Percentiles rank a stretch among this genome's conserved stretches.
phyloP scores from a whole-genome alignment of 306 rosid genomes.

The Castanopsis chinensis region DNA sequence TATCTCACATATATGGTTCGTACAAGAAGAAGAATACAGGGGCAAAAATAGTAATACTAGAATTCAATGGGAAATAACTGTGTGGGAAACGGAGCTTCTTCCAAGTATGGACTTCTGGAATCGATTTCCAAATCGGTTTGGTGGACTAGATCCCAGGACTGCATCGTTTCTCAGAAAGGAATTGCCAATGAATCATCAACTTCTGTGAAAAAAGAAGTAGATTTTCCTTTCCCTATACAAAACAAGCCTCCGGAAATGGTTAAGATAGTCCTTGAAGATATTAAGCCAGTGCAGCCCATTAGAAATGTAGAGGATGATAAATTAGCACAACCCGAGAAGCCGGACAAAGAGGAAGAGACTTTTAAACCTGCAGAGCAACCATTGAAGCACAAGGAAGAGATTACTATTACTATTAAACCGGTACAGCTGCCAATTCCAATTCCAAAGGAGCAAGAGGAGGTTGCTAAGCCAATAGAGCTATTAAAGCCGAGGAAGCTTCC shows the following conservation, averaged over 20 bases:
- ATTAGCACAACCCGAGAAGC: not conserved
- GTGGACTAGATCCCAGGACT: constrained; percentile 37
- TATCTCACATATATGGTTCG: constrained; percentile 10
- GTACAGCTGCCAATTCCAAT: not conserved
- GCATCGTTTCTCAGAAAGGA: constrained; percentile 13
- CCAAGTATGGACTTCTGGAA: constrained; percentile 24
- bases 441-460: constrained; percentile 9
- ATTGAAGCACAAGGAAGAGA: constrained; percentile 4
- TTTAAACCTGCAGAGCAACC: constrained; percentile 1
- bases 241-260: constrained; percentile 53
- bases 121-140: constrained; percentile 38
- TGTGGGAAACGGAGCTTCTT: constrained; percentile 41
- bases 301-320: not conserved
- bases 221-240: constrained; percentile 16
- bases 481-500: constrained; percentile 38
- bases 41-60: not conserved
- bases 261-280: constrained; percentile 41
- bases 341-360: constrained; percentile 2
- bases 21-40: constrained; percentile 8
- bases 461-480: constrained; percentile 1
- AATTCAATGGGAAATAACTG: constrained; percentile 85
- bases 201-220: not conserved
- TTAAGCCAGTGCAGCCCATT: constrained; percentile 10
- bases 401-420: not conserved
- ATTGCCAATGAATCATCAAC: constrained; percentile 5